Base-by-base conservation (phyloP, 2,329 filamentous ascomycete species). In the Verticillium dahliae region DNA sequence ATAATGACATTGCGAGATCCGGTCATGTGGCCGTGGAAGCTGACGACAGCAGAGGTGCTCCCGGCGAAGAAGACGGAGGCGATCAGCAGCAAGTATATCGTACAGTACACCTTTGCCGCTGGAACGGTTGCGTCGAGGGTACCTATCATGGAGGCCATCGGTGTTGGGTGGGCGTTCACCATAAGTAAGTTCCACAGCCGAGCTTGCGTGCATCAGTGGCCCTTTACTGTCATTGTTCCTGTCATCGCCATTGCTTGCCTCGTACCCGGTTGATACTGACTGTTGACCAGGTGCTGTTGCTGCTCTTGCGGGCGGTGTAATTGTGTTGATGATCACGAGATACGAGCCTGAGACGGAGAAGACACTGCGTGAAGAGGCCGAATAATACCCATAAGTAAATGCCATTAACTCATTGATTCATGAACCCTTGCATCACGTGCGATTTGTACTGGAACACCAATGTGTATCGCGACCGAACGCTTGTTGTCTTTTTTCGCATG, bases 131-230 rank as follows among this genome's bases (percentile, higher is more conserved):
- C 81, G 0, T 74, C 79, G 1, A 78, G 86, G 18, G 70, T 81
- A 2, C 80, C 80, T 2, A 77, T 87, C 76, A 78, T 83, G 9
- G 65, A 80, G 7, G 73, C 70, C 1, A 78, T 86, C 60, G 82
- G 82, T 0, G 67, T 74, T 0, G 83, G 83, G 0, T 82, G 82
- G 77, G 75, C 80, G 0, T 85, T 82, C 62, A 81, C 78, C 0
- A 68, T 85, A 14, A 61, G 63, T 65, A 14, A 58, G 60, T 56
- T 3, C 14, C 33, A 2, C 13, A 4, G 11, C 3, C 35, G 2
- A 37, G 7, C 35, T 13, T 37, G 35, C 2, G 35, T 9, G 13
- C 35, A 13, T 37, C 35, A 37, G 35, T 13, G 35, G 7, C 5
- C 35, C 5, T 14, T 2, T 50, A 22, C 1, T 10, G 1, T 15